Percentiles rank a stretch among this genome's conserved stretches.
Evolutionary conservation across 176 grass and related monocot species (phyloP).

Genomic region (Rhynchospora pubera): DNA sequence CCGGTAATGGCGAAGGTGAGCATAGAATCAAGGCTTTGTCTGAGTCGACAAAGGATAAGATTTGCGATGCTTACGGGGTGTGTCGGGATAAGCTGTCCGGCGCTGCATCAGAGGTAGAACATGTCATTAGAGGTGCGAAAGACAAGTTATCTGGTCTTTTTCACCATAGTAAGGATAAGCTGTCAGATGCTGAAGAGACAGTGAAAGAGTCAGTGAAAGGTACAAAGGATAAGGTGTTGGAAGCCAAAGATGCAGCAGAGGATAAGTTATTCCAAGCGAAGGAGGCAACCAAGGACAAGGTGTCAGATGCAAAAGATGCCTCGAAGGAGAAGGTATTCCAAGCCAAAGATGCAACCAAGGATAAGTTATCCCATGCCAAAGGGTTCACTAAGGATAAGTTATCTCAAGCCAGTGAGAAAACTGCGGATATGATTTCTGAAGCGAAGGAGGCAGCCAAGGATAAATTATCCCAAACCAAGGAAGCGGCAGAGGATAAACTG

Average conservation of each 20-base stretch:
- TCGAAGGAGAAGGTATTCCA: background rate
- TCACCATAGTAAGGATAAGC: background rate
- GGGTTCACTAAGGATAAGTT: background rate
- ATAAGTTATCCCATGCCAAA: conserved; percentile 30
- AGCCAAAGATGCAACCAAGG: background rate
- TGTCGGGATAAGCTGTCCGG: conserved; percentile 29
- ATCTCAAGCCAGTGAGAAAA: background rate
- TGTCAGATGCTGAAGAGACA: background rate
- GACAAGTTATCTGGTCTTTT: conserved; percentile 11
- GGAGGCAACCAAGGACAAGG: conserved; percentile 30
- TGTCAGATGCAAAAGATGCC: conserved; percentile 21
- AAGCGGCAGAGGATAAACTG: conserved; percentile 7
- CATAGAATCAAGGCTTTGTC: background rate
- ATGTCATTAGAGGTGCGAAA: conserved; percentile 7
- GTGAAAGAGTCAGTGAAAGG: background rate
- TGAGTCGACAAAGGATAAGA: conserved; percentile 26
- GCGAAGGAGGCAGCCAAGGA: conserved; percentile 30
- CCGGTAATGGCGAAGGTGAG: conserved; percentile 16
- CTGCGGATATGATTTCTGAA: conserved; percentile 33
- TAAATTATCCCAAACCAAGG: conserved; percentile 3
- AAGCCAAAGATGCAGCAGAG: conserved; percentile 23
- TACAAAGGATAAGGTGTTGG: conserved; percentile 14
- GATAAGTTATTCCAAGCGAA: conserved; percentile 29
- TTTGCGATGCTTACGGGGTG: conserved; percentile 32
- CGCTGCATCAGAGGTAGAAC: background rate